Base-by-base conservation (phyloP, 2,329 filamentous ascomycete genomes). In the Sarocladium brachiariae region DNA sequence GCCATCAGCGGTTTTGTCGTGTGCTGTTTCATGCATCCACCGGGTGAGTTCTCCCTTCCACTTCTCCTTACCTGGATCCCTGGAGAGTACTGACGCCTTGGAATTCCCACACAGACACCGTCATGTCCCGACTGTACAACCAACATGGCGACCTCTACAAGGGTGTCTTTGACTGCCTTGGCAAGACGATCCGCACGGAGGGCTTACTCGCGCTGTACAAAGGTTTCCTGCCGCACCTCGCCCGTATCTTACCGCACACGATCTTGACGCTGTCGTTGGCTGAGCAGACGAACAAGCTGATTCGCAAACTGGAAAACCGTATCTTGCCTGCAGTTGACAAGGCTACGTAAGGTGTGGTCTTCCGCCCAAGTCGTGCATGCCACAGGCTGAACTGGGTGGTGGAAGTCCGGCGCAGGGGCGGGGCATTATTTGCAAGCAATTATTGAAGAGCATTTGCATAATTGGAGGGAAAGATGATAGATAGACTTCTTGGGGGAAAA, bases 111-210 rank as follows among this genome's bases (percentile, higher is more conserved):
- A 43, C 54, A 80, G 93, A 99, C 67, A 99, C 93, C 4, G 88
- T 99, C 70, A 99, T 99, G 93, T 93, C 89, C 55, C 86, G 93
- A 55, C 85, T 99, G 76, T 99, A 99, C 76, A 99, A 99, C 74
- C 93, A 99, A 68, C 95, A 91, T 55, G 93, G 93, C 49, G 95
- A 96, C 65, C 78, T 99, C n/a, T 99, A 99, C 75, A 84, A 80
- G 58, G 87, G 91, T 52, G 89, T 95, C 4, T 87, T 95, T 56
- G 93, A 99, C 70, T 99, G 93, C 66, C 70, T 97, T 53, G 81
- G 80, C 65, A 91, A 96, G 72, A 99, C 93, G 0, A 77, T 99
- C 54, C 86, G 84, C 65, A 96, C 89, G 0, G 93, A 99, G 67
- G 93, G 93, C 19, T 61, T 96, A 49, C 71, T 97, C 43, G 93